Conservation (phyloP, 2,329 filamentous ascomycete species). For the Hypoxylon sp. region DNA sequence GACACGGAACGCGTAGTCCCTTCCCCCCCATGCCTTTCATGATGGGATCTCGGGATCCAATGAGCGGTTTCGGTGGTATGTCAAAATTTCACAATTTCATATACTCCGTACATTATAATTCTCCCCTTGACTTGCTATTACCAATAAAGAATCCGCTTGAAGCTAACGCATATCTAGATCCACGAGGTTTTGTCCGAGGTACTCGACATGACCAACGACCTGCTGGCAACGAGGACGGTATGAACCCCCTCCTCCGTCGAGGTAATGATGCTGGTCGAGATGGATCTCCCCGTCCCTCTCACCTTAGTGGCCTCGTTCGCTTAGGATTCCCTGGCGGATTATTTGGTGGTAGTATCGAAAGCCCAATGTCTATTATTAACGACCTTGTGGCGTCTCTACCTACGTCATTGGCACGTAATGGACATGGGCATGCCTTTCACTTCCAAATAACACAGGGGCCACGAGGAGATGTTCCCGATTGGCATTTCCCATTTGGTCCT, state of each 20-base stretch:
- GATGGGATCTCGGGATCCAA: conserved; percentile 52
- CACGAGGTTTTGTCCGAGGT: conserved; percentile 63
- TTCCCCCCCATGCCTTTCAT: conserved; percentile 65
- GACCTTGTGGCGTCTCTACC: conserved; percentile 71
- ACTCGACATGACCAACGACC: conserved; percentile 69
- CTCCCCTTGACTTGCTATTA: not conserved
- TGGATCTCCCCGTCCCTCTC: conserved; percentile 63
- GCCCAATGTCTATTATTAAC: conserved; percentile 69
- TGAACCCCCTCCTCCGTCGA: conserved; percentile 88
- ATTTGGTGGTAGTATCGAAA: conserved; percentile 62
- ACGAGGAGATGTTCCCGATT: conserved; percentile 67
- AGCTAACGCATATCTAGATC: conserved; percentile 52
- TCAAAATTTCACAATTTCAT: conserved; percentile 20
- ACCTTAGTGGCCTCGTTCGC: conserved; percentile 69
- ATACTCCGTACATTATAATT: not conserved
- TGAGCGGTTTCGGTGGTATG: conserved; percentile 51
- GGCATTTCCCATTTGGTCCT: conserved; percentile 55
- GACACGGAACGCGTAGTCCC: conserved; percentile 69
- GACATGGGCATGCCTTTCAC: conserved; percentile 70
- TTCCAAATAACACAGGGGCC: conserved; percentile 70
- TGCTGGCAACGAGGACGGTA: conserved; percentile 80
- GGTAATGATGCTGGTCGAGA: conserved; percentile 62
- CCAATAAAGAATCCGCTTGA: not conserved
- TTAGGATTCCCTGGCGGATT: conserved; percentile 64
- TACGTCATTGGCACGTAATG: conserved; percentile 61